Conservation (phyloP, 352 stramenopile species). For the Blastocystis sp. region DNA sequence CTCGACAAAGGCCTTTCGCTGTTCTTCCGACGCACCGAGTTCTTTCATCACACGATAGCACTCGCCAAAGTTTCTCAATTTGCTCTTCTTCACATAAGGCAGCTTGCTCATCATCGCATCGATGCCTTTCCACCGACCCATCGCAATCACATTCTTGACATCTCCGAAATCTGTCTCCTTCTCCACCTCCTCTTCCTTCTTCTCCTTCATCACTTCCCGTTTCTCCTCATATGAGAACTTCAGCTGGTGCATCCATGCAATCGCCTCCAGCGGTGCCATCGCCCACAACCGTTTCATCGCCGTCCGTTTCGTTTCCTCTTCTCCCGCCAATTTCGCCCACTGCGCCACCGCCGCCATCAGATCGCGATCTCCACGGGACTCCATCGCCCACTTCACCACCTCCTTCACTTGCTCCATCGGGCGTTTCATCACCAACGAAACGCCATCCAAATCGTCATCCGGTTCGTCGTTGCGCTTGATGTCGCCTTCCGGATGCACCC, state of each 20-base stretch:
- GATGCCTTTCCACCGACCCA: neutral
- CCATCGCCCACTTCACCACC: neutral
- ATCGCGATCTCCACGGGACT: too few species aligned
- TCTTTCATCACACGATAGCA: neutral
- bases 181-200: neutral
- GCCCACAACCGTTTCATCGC: neutral
- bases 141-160: neutral
- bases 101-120: neutral
- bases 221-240: too few species aligned
- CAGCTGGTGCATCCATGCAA: neutral
- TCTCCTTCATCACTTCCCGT: neutral
- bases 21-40: neutral
- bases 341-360: neutral
- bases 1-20: neutral
- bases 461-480: neutral
- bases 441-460: conserved; percentile 20
- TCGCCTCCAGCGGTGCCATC: neutral
- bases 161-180: neutral
- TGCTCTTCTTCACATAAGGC: neutral
- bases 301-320: neutral
- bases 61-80: neutral
- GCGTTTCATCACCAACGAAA: neutral
- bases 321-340: neutral
- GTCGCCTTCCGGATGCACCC: neutral
- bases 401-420: neutral